Conservation (phyloP, 495 filamentous ascomycete genomes). For the Melanomma pulvis-pyrius region DNA sequence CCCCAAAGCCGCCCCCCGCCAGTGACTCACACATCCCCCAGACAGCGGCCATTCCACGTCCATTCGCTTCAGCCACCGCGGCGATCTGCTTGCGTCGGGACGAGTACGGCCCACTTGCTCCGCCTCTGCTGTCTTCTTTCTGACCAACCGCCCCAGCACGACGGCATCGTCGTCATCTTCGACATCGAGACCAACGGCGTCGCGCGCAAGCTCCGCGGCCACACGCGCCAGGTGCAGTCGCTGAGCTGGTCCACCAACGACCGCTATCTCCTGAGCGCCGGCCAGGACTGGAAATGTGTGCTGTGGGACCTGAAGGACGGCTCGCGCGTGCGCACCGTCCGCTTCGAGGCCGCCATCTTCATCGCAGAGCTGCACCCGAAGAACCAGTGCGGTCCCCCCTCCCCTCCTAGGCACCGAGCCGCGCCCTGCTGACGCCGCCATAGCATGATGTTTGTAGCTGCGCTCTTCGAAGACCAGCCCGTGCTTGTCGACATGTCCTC, state of each 20-base stretch:
- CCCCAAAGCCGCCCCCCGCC: too few species aligned
- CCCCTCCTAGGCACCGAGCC: background rate
- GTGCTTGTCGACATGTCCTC: conserved; percentile 78
- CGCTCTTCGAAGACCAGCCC: conserved; percentile 90
- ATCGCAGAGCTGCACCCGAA: conserved; percentile 91
- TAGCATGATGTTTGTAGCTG: conserved; percentile 79
- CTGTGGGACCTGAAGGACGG: conserved; percentile 90
- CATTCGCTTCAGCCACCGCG: conserved; percentile 89
- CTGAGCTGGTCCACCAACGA: conserved; percentile 91
- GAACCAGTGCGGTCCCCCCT: conserved; percentile 69
- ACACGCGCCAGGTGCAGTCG: conserved; percentile 87
- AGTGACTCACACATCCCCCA: conserved; percentile 38
- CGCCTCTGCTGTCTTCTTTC: background rate
- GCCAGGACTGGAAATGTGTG: conserved; percentile 92
- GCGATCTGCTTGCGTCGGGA: conserved; percentile 91
- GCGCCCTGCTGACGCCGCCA: background rate
- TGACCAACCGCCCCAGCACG: conserved; percentile 54
- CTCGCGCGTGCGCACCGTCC: conserved; percentile 67
- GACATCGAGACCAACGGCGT: conserved; percentile 96
- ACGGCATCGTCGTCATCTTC: conserved; percentile 93
- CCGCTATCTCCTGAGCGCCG: conserved; percentile 89
- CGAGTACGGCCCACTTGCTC: conserved; percentile 56
- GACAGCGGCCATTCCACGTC: conserved; percentile 67
- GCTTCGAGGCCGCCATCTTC: conserved; percentile 89
- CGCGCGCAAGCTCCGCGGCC: conserved; percentile 87